Base-by-base conservation (phyloP, 768 basidiomycete genomes). In the Hebeloma cylindrosporum region DNA sequence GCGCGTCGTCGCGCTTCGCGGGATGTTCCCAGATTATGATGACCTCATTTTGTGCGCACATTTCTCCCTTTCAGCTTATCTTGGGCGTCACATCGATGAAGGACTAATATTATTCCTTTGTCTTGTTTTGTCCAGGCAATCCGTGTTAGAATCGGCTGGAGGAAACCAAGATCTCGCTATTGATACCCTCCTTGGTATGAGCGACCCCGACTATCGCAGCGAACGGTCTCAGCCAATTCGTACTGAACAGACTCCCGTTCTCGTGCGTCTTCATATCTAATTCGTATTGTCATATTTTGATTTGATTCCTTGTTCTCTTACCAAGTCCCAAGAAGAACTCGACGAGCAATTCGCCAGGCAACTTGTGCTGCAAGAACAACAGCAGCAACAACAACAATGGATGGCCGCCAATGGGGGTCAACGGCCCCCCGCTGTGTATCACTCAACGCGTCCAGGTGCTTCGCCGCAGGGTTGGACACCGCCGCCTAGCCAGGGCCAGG, bases 11-110 rank as follows among this genome's bases (percentile, higher is more conserved):
- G 65, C 68, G 0, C 68, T 90, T 35, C 77, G 74, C 34, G 76
- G 73, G 6, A 83, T 90, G 74, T 91, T 91, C 61, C 88, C 88
- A 5, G 83, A 85, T 62, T 89, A 88, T 54, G 88, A 92, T 49
- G 77, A 82, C 38, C 58, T 72, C n/a, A 68, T 90, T 38, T 66
- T 92, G 82, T 85, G 56, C 38, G 80, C 72, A 21, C 27, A 18
- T 22, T n/a, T 11, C 16, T 26, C 5, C 14, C 17, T 38, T 28
- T 18, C 14, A 20, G 23, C 6, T 36, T 31, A 43, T 20, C 22
- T 22, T 20, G 48, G 17, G 23, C 39, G 6, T 21, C 29, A 27
- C 9, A 37, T 43, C 20, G 40, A 21, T 40, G 37, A n/a, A n/a
- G n/a, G n/a, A n/a, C n/a, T n/a, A n/a, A n/a, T n/a, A n/a, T n/a